These are phyloP conservation scores for Fraxinus albicans DNA, from an alignment of 305 asterid genomes.

Conservation along the genomic window DNA sequence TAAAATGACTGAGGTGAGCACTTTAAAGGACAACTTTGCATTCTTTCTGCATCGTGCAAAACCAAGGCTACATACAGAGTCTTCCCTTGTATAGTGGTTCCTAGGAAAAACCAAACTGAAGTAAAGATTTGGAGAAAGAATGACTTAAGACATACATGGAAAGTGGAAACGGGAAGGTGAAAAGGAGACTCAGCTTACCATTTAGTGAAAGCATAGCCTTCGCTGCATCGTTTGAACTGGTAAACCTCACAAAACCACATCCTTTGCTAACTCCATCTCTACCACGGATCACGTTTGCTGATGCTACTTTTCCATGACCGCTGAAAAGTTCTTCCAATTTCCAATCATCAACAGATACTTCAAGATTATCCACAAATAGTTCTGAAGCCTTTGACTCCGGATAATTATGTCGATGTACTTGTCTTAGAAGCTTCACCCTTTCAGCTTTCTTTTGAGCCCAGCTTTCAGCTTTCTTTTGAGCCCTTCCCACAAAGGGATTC, in stretches of 20 bases:
- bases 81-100: constrained; percentile 30
- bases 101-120: constrained; percentile 13
- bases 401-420: constrained; percentile 1
- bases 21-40: constrained; percentile 4
- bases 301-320: constrained; percentile 33
- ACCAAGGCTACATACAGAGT: constrained; percentile 31
- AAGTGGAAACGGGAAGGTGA: not conserved
- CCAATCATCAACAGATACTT: constrained; percentile 26
- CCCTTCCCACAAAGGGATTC: constrained; percentile 34
- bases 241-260: constrained; percentile 32
- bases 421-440: constrained; percentile 17
- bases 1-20: constrained; percentile 25
- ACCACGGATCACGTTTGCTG: constrained; percentile 34
- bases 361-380: constrained; percentile 36
- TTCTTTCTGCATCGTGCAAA: constrained; percentile 11
- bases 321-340: constrained; percentile 28
- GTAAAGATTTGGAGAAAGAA: not conserved
- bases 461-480: constrained; percentile 35
- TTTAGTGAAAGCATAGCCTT: constrained; percentile 32
- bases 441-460: constrained; percentile 38
- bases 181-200: constrained; percentile 25
- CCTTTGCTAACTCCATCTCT: constrained; percentile 34
- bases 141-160: not conserved
- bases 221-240: constrained; percentile 33
- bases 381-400: constrained; percentile 10